Evolutionary conservation across 176 grass and related monocot genomes (phyloP), one percentile per base, ranked within the genome.

Genomic region (Aegilops umbellulata): DNA sequence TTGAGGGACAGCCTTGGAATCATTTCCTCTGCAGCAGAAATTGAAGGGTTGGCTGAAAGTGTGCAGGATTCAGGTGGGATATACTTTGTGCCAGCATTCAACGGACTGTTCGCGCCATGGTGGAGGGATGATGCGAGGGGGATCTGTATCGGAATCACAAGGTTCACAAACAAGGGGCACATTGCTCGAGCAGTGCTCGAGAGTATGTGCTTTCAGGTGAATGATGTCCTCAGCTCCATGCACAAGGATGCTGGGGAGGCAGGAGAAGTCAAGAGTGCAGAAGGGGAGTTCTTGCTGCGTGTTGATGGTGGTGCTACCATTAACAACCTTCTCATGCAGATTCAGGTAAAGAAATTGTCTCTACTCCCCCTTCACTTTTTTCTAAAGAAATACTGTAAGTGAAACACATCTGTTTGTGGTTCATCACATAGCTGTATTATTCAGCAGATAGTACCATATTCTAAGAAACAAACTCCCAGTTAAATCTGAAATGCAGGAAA

Each of bases 151-250:
- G 96, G 96, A 11, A 98, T 98, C 61, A 98, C 96, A 3, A 90
- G 96, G n/a, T 95, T 93, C 82, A 95, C 96, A 2, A 98, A 92
- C 29, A 95, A 90, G 44, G 93, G 86, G 0, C 96, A 98, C 63
- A 90, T 98, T 79, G 93, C 93, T 55, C 86, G 93, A 53, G 79
- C 96, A 4, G 96, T 98, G 8, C 88, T 98, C 0, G 93, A 98
- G 79, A 98, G 96, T 76, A 93, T 98, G 81, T 98, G 93, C 51
- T 98, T 95, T 77, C 96, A 98, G 86, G 96, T 98, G 13, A 98
- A 95, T 66, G 96, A 98, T 86, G 96, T 98, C 10, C 87, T 98
- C 1, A 86, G 71, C 53, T 95, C 93, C 16, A 98, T 98, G 96
- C 96, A 95, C 13, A 98, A 95, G 84, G 96, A 98, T 82, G 93